Conservation (phyloP, 192 early-diverging fungal species). For the Haplosporangium gracile region DNA sequence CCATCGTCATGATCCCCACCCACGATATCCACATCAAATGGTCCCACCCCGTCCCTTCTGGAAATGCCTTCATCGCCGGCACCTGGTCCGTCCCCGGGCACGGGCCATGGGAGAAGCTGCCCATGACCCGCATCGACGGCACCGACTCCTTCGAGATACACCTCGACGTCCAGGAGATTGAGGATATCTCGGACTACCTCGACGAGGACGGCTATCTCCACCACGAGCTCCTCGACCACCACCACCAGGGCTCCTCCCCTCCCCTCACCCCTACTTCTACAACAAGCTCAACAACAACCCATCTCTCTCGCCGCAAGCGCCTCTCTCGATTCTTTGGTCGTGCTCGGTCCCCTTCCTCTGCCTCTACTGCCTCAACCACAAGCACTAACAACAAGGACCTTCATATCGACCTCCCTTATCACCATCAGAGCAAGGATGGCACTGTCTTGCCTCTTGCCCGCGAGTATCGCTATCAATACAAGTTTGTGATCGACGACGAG, state of each 20-base stretch:
- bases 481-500: slow-evolving; percentile 56
- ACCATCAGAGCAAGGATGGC: slow-evolving; percentile 43
- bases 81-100: slow-evolving; percentile 55
- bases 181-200: slow-evolving; percentile 41
- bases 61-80: slow-evolving; percentile 43
- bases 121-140: slow-evolving; percentile 33
- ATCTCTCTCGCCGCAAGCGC: slow-evolving; percentile 27
- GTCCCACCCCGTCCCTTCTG: slow-evolving; percentile 41
- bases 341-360: slow-evolving; percentile 35
- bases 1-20: slow-evolving; percentile 42
- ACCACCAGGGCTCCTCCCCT: background rate
- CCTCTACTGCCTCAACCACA: background rate
- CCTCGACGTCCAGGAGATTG: slow-evolving; percentile 47
- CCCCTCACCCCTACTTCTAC: slow-evolving; percentile 4
- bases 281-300: background rate
- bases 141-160: slow-evolving; percentile 26
- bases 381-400: slow-evolving; percentile 9
- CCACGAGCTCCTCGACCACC: slow-evolving; percentile 36
- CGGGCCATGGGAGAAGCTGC: slow-evolving; percentile 49
- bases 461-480: slow-evolving; percentile 54
- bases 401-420: slow-evolving; percentile 33
- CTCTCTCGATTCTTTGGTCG: slow-evolving; percentile 43
- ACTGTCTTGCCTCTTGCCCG: slow-evolving; percentile 27
- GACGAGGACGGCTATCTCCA: slow-evolving; percentile 46
- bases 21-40: slow-evolving; percentile 51